phyloP scores from a whole-genome alignment of 306 rosid genomes.

The Senna tora region DNA sequence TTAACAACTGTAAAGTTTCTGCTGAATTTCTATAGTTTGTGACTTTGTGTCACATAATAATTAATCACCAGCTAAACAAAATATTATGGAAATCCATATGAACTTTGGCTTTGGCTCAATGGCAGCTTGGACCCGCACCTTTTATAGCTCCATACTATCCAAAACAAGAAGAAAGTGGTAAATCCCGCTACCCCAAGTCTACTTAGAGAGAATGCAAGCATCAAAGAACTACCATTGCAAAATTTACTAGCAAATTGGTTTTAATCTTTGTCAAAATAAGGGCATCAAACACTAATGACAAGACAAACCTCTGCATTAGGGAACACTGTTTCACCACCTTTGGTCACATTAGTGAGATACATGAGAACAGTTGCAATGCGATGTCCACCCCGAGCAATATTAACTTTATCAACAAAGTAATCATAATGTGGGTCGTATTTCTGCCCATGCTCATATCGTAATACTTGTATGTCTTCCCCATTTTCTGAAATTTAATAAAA shows the following conservation, averaged over 20 bases:
- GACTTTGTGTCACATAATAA: background rate
- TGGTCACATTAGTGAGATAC: conserved; percentile 81
- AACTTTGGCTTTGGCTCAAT: background rate
- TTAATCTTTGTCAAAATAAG: background rate
- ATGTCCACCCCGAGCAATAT: conserved; percentile 93
- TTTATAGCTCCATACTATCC: background rate
- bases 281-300: conserved; percentile 8
- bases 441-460: conserved; percentile 97
- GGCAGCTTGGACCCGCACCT: conserved; percentile 1
- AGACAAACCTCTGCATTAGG: conserved; percentile 85
- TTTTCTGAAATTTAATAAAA: conserved; percentile 69
- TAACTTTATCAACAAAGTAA: conserved; percentile 87
- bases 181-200: conserved; percentile 10
- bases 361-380: conserved; percentile 88
- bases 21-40: conserved; percentile 24
- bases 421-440: conserved; percentile 91
- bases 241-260: background rate
- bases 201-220: conserved; percentile 4
- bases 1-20: background rate
- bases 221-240: conserved; percentile 11
- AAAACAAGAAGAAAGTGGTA: background rate
- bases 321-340: conserved; percentile 99
- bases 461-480: conserved; percentile 98
- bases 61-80: conserved; percentile 21
- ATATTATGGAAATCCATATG: background rate